Base-by-base conservation (phyloP, 2,329 filamentous ascomycete species). In the Diatrype stigma region DNA sequence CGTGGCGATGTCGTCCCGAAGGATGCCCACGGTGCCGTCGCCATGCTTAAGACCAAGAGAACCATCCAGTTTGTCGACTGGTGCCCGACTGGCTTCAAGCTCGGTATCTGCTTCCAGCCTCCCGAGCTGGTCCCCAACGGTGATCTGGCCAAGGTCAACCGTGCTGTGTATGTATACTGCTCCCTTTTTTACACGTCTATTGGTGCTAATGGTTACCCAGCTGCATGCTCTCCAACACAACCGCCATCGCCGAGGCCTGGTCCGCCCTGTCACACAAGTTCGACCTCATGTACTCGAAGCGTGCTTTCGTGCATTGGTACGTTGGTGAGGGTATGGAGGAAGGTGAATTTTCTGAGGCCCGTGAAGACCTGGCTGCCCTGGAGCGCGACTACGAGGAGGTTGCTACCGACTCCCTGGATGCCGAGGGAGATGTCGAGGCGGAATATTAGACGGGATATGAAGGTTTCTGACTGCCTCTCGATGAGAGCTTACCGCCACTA, bases 291-390 rank as follows among this genome's bases (percentile, higher is more conserved):
- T 96, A 97, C 86, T 95, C 90, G 74, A 99, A 99, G 88, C 94
- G 94, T 80, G 94, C 94, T 57, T 99, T 99, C 78, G 94, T 99
- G 60, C 94, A 99, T 80, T 99, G 94, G 94, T 99, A 97, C 68
- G 94, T 99, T 70, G 94, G 94, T 79, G 94, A 97, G 82, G 94
- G 94, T 85, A 99, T 99, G 94, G 94, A 99, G 83, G 94, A 99
- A 76, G 94, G 94, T 75, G 94, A 99, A 78, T 99, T 99, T 85
- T 96, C 90, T 51, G 94, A 99, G 82, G 94, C 94, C 60, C 92
- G 94, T 73, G 94, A 99, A 80, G 94, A 99, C 78, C 80, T 99
- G 73, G 94, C 94, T 72, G 94, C 94, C 64, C 84, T 99, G 58
- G 94, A 99, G 85, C 87, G 92, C 64, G 93, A 99, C 73, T 99